Percentiles rank a stretch among this genome's conserved stretches.
Conservation (phyloP, 352 stramenopile species). For the Pythium aphanidermatum region DNA sequence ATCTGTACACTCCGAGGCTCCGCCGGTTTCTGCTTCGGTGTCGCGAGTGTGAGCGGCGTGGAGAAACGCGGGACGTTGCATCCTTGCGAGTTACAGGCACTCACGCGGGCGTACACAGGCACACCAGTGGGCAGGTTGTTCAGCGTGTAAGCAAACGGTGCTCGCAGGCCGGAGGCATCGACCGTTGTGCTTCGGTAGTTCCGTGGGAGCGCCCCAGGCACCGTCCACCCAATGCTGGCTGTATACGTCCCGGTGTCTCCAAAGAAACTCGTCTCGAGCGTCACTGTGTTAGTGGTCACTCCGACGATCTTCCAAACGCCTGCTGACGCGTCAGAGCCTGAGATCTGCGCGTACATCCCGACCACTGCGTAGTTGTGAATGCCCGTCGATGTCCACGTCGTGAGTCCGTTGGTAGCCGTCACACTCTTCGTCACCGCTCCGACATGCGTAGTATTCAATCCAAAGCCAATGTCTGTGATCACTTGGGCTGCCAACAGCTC, state of each 20-base stretch:
- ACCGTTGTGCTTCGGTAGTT: slow-evolving; percentile 37
- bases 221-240: slow-evolving; percentile 51
- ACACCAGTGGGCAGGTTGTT: slow-evolving; percentile 61
- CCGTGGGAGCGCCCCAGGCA: slow-evolving; percentile 41
- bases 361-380: slow-evolving; percentile 29
- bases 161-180: background rate
- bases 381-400: slow-evolving; percentile 33
- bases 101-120: slow-evolving; percentile 84
- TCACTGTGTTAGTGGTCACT: slow-evolving; percentile 48
- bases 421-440: slow-evolving; percentile 32
- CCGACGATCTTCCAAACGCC: slow-evolving; percentile 40
- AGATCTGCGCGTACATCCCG: slow-evolving; percentile 53
- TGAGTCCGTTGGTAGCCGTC: slow-evolving; percentile 19
- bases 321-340: slow-evolving; percentile 23
- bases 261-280: slow-evolving; percentile 35
- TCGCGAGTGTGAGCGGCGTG: slow-evolving; percentile 62
- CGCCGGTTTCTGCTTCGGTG: slow-evolving; percentile 84
- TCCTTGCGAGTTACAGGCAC: slow-evolving; percentile 86
- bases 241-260: slow-evolving; percentile 31
- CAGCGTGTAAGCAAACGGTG: slow-evolving; percentile 46
- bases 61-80: slow-evolving; percentile 79
- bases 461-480: slow-evolving; percentile 28
- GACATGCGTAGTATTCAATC: slow-evolving; percentile 39
- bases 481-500: slow-evolving; percentile 32
- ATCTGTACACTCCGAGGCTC: slow-evolving; percentile 71